Evolutionary conservation across 2,329 filamentous ascomycete genomes (phyloP).

Genomic region (Scleromitrula shiraiana): DNA sequence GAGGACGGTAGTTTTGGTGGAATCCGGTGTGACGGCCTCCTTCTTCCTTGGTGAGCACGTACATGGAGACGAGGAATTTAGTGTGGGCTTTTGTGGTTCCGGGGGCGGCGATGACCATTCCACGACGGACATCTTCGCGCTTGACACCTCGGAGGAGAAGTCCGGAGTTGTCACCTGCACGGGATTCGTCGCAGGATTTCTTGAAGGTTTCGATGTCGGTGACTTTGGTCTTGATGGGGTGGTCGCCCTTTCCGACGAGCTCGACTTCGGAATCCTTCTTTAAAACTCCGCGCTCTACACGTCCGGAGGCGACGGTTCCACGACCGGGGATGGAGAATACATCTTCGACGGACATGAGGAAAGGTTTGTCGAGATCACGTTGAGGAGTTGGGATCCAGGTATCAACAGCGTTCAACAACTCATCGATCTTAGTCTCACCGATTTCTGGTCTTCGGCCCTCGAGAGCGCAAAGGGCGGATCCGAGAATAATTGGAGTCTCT

Average conservation of each 20-base stretch:
- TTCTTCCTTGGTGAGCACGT: conserved; percentile 95
- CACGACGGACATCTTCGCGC: conserved; percentile 87
- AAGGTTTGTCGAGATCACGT: conserved; percentile 95
- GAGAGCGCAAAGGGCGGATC: conserved; percentile 89
- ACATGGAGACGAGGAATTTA: conserved; percentile 92
- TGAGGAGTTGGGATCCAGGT: conserved; percentile 92
- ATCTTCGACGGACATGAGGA: conserved; percentile 97
- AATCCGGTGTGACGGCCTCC: conserved; percentile 96
- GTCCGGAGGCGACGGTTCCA: conserved; percentile 93
- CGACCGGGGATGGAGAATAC: conserved; percentile 86
- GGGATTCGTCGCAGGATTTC: conserved; percentile 96
- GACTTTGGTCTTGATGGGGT: conserved; percentile 94
- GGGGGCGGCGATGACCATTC: conserved; percentile 87
- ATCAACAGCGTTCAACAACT: conserved; percentile 84
- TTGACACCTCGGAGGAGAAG: conserved; percentile 92
- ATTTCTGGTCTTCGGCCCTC: conserved; percentile 83
- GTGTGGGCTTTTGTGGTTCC: conserved; percentile 78
- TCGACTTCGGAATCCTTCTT: conserved; percentile 95
- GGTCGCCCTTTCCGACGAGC: conserved; percentile 76
- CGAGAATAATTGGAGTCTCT: conserved; percentile 93
- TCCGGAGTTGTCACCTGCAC: conserved; percentile 96
- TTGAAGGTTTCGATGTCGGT: conserved; percentile 99
- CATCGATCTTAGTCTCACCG: conserved; percentile 79
- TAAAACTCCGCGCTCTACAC: conserved; percentile 89
- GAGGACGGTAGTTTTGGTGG: conserved; percentile 90